Evolutionary conservation across 164 flowering plant species (phyloP).

Genomic region (Santalum album): DNA sequence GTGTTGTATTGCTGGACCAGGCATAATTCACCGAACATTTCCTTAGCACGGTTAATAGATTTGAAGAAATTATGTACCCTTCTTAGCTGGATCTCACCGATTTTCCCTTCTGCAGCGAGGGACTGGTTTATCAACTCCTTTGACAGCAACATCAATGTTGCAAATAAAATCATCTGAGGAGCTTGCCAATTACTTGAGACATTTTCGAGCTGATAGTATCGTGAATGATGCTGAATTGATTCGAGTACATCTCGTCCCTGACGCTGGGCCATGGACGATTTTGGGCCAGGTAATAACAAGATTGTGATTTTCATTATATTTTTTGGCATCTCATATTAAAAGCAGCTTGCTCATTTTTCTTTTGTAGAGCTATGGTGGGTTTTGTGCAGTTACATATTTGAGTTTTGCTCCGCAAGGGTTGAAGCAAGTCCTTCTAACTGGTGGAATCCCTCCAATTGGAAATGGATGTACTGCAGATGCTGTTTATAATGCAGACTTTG

Average conservation of each 20-base stretch:
- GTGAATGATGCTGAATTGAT: constrained; percentile 97
- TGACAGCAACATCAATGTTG: constrained; percentile 66
- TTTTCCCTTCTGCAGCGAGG: constrained; percentile 64
- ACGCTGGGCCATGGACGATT: constrained; percentile 75
- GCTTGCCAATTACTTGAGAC: constrained; percentile 58
- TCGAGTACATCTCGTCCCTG: constrained; percentile 70
- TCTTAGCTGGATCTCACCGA: neutral
- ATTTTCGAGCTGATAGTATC: constrained; percentile 92
- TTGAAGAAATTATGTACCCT: too few relatives aligned
- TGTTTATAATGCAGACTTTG: constrained; percentile 61
- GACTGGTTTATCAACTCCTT: constrained; percentile 90
- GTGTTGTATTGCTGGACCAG: constrained; percentile 87
- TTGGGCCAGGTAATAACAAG: constrained; percentile 68
- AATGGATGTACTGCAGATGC: constrained; percentile 72
- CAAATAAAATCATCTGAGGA: constrained; percentile 62
- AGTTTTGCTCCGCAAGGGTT: constrained; percentile 91
- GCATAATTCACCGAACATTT: constrained; percentile 26
- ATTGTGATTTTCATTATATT: neutral
- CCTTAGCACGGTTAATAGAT: neutral
- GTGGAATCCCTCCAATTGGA: constrained; percentile 85
- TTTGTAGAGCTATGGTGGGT: constrained; percentile 87
- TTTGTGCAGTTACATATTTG: constrained; percentile 92
- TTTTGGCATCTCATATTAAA: neutral
- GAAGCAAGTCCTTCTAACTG: constrained; percentile 80
- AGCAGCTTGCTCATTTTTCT: neutral